Evolutionary conservation across 495 filamentous ascomycete genomes (phyloP), one percentile per base, ranked within the genome.

Genomic region (Aspergillus taichungensis): DNA sequence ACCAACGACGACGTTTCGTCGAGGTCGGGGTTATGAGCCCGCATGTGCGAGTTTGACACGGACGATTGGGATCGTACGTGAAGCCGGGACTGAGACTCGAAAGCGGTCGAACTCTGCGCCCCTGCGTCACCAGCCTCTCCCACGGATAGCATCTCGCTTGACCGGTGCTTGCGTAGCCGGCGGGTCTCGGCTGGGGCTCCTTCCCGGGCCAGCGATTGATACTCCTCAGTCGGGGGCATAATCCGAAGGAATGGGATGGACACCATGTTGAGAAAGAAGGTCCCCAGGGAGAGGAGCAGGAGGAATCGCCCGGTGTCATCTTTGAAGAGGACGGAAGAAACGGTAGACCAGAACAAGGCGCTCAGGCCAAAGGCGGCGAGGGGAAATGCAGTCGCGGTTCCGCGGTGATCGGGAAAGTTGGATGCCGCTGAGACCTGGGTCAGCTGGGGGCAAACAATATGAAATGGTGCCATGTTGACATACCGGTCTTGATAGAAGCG

Each of bases 311-410:
- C 78, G 7, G 87, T 94, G 51, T 91, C 79, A 38, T 87, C 87
- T 24, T 90, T 87, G 66, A 95, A 94, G 40, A 88, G 72, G 37
- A 91, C 53, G 30, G 76, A 75, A 3, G 89, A 86, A 14, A 89
- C 64, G 13, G 78, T 71, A 12, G 92, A 85, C 70, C 95, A 98
- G 75, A 97, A 94, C 61, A 97, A 88, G 38, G 92, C 92, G 66
- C 91, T 95, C 29, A 98, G 72, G 18, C 92, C 92, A 61, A 97
- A 96, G 5, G 87, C 88, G 34, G 91, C 82, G 37, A 98, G 67
- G 6, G 92, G 91, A 57, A 97, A 87, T 3, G 88, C 89, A 6
- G 92, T 97, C 10, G 92, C 92, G 13, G 91, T 95, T 43, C 94
- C 92, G 36, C 92, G 80, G 56, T 94, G 85, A 30, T 82, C 73